Conservation (phyloP, 176 grass and related monocot genomes). For the Musa troglodytarum region DNA sequence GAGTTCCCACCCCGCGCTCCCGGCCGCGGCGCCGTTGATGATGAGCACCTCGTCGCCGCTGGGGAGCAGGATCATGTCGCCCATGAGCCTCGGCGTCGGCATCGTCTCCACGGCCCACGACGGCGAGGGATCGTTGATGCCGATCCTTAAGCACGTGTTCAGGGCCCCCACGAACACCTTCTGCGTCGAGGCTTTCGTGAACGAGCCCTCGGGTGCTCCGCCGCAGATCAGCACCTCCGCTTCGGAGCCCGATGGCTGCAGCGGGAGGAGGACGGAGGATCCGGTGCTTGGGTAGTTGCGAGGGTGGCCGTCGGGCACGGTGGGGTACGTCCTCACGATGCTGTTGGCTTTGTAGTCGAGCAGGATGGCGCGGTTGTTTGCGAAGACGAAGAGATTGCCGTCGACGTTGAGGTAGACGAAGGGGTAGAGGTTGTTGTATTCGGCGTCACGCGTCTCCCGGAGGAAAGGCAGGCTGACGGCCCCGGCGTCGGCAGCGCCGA, state of each 20-base stretch:
- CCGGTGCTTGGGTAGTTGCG: conserved; percentile 34
- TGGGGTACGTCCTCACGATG: conserved; percentile 19
- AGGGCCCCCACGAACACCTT: neutral
- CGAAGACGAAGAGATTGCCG: conserved; percentile 35
- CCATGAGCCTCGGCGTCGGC: conserved; percentile 3
- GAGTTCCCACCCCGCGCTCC: neutral
- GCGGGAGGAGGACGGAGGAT: conserved; percentile 30
- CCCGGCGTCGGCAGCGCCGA: neutral
- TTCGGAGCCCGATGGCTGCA: neutral
- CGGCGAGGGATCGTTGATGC: conserved; percentile 1
- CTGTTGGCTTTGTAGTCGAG: conserved; percentile 25
- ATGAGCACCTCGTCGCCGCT: conserved; percentile 1
- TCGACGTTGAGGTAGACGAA: conserved; percentile 34
- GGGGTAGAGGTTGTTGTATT: conserved; percentile 35
- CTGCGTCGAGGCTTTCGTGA: neutral
- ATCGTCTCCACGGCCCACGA: conserved; percentile 7
- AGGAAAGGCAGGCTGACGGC: conserved; percentile 19
- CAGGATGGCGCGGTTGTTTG: conserved; percentile 30
- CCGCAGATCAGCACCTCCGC: conserved; percentile 34
- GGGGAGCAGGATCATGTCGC: conserved; percentile 10
- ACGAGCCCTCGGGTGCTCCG: neutral
- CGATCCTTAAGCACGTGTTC: neutral
- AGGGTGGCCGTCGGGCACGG: conserved; percentile 21
- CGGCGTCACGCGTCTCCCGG: conserved; percentile 11
- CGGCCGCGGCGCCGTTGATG: conserved; percentile 3